Conservation (phyloP, 768 basidiomycete species). For the Sarcomyxa edulis region DNA sequence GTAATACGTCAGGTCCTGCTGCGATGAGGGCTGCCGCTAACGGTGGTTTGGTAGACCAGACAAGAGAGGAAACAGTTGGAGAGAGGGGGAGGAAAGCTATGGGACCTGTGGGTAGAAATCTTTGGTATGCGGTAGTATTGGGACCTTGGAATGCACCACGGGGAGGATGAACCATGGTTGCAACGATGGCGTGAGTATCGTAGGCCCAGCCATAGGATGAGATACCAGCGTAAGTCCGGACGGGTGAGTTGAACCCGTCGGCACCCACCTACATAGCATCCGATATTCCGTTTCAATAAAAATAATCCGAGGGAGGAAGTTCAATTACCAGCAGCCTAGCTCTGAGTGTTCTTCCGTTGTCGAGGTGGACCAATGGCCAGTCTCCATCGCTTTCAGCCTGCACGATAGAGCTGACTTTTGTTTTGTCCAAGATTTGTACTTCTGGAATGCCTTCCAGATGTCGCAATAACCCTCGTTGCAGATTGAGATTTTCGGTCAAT, state of each 20-base stretch:
- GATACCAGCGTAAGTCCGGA: constrained; percentile 81
- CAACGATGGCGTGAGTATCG: constrained; percentile 84
- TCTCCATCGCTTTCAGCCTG: constrained; percentile 44
- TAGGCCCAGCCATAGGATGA: constrained; percentile 90
- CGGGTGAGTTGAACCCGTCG: constrained; percentile 93
- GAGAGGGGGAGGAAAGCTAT: constrained; percentile 93
- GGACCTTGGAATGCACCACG: constrained; percentile 54
- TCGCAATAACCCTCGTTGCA: constrained; percentile 79
- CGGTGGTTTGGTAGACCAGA: constrained; percentile 86
- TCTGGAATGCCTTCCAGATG: constrained; percentile 47
- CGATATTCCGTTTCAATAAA: not conserved
- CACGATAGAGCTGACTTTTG: constrained; percentile 68
- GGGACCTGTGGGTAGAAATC: constrained; percentile 93
- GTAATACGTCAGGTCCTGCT: constrained; percentile 57
- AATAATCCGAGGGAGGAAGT: not conserved
- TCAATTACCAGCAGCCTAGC: constrained; percentile 68
- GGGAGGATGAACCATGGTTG: constrained; percentile 74
- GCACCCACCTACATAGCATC: constrained; percentile 71
- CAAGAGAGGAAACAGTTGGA: constrained; percentile 74
- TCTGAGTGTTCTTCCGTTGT: constrained; percentile 58
- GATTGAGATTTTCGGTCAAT: constrained; percentile 88
- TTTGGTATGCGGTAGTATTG: constrained; percentile 85
- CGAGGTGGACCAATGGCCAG: constrained; percentile 80
- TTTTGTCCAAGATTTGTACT: constrained; percentile 65
- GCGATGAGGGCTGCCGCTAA: constrained; percentile 70